Evolutionary conservation across 441 rosid genomes (phyloP).

Genomic region (Adansonia grandidieri): DNA sequence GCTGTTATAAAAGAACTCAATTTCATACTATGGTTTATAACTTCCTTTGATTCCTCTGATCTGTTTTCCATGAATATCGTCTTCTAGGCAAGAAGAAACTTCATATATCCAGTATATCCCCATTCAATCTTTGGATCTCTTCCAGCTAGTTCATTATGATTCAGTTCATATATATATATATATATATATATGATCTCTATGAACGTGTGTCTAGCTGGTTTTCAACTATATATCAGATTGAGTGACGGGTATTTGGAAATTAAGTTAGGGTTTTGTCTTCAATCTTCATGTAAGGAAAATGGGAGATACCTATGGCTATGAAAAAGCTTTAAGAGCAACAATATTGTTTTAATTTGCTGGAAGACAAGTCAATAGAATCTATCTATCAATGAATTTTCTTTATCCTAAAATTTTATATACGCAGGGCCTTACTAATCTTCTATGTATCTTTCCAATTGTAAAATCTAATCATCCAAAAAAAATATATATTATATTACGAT

Average conservation of each 20-base stretch:
- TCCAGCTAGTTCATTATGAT: neutral
- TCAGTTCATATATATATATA: neutral
- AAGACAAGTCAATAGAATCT: neutral
- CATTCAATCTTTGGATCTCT: neutral
- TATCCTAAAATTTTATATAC: too few species aligned
- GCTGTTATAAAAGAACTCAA: neutral
- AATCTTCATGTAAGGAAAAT: neutral
- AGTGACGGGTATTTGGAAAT: neutral
- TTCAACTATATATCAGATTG: neutral
- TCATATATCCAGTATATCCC: neutral
- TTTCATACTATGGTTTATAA: neutral
- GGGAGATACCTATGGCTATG: too few species aligned
- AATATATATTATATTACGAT: too few species aligned
- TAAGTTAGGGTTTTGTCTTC: neutral
- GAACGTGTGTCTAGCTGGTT: neutral
- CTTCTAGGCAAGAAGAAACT: neutral
- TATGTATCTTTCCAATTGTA: too few species aligned
- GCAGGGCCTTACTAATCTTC: too few species aligned
- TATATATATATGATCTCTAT: neutral
- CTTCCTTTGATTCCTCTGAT: neutral
- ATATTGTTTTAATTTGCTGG: too few species aligned
- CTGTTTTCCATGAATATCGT: neutral
- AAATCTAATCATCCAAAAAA: too few species aligned
- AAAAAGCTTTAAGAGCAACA: too few species aligned
- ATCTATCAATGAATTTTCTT: neutral